phyloP scores from a whole-genome alignment of 805 yeast species.

The Pichia kluyveri region DNA sequence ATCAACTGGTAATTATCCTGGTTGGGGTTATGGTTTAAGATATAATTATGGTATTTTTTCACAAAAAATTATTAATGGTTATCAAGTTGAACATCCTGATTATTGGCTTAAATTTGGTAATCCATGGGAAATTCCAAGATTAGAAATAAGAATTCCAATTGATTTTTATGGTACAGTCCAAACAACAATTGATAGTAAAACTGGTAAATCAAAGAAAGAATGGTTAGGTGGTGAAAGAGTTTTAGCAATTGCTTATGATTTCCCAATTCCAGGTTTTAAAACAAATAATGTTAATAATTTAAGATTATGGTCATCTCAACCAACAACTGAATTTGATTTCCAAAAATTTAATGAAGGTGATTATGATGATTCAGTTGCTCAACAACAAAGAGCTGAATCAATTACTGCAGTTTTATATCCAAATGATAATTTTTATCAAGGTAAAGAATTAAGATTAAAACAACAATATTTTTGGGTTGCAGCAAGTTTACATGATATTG shows the following conservation, averaged over 20 bases:
- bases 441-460: slow-evolving; percentile 85
- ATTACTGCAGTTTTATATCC: slow-evolving; percentile 91
- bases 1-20: slow-evolving; percentile 78
- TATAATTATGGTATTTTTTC: slow-evolving; percentile 91
- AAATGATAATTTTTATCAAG: slow-evolving; percentile 84
- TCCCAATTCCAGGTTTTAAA: slow-evolving; percentile 86
- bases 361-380: slow-evolving; percentile 71
- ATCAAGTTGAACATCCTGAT: slow-evolving; percentile 91
- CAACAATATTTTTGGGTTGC: slow-evolving; percentile 97
- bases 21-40: slow-evolving; percentile 94
- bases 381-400: slow-evolving; percentile 84
- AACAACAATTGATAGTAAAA: slow-evolving; percentile 40
- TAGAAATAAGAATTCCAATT: slow-evolving; percentile 81
- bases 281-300: slow-evolving; percentile 79
- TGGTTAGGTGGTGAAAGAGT: slow-evolving; percentile 91
- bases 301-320: slow-evolving; percentile 84
- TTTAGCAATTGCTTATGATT: slow-evolving; percentile 82
- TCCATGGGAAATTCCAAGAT: slow-evolving; percentile 89
- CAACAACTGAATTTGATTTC: slow-evolving; percentile 87
- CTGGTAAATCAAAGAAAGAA: slow-evolving; percentile 48
- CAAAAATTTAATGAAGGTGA: slow-evolving; percentile 88
- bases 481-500: slow-evolving; percentile 84
- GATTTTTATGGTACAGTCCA: slow-evolving; percentile 81
- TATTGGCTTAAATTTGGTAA: slow-evolving; percentile 85
- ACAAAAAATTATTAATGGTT: slow-evolving; percentile 83